These are phyloP conservation scores for Kuraishia hungarica DNA, from an alignment of 805 yeast genomes.

Conservation along the genomic window DNA sequence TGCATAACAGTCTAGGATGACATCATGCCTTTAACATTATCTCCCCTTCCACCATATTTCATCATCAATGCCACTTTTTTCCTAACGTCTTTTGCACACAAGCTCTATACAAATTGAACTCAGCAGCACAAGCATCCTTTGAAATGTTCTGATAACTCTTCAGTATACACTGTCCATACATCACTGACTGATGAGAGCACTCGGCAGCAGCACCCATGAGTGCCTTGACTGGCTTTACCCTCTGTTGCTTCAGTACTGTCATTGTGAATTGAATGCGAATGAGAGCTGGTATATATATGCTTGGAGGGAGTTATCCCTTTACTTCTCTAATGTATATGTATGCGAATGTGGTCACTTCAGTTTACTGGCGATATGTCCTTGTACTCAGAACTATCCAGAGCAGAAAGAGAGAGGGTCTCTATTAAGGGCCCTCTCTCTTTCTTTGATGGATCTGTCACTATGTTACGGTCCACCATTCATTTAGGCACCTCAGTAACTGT, in stretches of 20 bases:
- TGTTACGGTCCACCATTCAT: background rate
- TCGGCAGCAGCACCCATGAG: constrained; percentile 20
- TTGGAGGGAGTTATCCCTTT: too few species aligned
- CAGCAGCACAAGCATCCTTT: constrained; percentile 43
- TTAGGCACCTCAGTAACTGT: background rate
- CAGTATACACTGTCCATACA: constrained; percentile 50
- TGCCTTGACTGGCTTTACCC: constrained; percentile 6
- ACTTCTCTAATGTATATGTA: too few species aligned
- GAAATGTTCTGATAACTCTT: constrained; percentile 38
- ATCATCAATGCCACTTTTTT: constrained; percentile 14
- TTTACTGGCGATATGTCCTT: too few species aligned
- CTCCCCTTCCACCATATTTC: background rate
- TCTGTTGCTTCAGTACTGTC: background rate
- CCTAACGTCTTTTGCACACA: constrained; percentile 36
- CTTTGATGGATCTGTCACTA: background rate
- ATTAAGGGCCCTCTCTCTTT: background rate
- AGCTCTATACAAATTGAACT: constrained; percentile 37
- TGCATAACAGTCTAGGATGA: too few species aligned
- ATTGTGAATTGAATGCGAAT: background rate
- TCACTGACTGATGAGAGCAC: constrained; percentile 21
- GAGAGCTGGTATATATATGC: too few species aligned
- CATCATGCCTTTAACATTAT: background rate
- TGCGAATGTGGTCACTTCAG: too few species aligned
- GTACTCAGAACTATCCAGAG: too few species aligned
- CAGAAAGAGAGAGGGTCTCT: too few species aligned